These are phyloP conservation scores for Phylloporus sp. DNA, from an alignment of 768 basidiomycete species.

Conservation along the genomic window DNA sequence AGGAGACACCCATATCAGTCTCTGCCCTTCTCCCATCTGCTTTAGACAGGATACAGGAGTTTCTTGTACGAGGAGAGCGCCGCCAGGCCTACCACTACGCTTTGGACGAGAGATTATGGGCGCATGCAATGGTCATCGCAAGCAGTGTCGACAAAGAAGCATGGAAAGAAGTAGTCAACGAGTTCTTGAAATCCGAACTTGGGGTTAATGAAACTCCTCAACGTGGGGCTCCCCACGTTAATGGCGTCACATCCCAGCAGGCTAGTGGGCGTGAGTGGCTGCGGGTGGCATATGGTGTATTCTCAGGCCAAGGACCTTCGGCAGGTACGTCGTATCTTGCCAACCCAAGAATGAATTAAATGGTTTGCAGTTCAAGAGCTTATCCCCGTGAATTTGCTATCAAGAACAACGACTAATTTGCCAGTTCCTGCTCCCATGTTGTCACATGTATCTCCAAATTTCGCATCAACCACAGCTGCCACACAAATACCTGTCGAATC, in stretches of 20 bases:
- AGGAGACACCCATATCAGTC: conserved; percentile 52
- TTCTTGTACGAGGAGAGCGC: conserved; percentile 80
- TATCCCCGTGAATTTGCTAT: conserved; percentile 51
- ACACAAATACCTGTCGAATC: conserved; percentile 55
- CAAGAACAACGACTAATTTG: conserved; percentile 35
- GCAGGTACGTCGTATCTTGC: conserved; percentile 45
- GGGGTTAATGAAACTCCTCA: conserved; percentile 34
- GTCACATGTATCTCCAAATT: conserved; percentile 52
- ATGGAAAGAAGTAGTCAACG: conserved; percentile 86
- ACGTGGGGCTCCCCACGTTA: conserved; percentile 8
- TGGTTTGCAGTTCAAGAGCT: conserved; percentile 62
- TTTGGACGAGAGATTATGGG: conserved; percentile 85
- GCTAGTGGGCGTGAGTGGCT: conserved; percentile 65
- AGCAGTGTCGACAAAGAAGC: conserved; percentile 89
- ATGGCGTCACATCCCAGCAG: conserved; percentile 19
- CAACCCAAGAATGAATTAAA: conserved; percentile 1
- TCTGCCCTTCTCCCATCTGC: conserved; percentile 57
- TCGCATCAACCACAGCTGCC: conserved; percentile 40
- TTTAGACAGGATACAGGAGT: conserved; percentile 71
- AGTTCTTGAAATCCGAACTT: conserved; percentile 79
- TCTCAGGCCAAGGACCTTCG: conserved; percentile 75
- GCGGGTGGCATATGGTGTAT: conserved; percentile 74
- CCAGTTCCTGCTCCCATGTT: conserved; percentile 34
- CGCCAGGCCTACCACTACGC: conserved; percentile 85
- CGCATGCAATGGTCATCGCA: conserved; percentile 92